Conservation (phyloP, 257 asterid species). For the Ilex asprella region DNA sequence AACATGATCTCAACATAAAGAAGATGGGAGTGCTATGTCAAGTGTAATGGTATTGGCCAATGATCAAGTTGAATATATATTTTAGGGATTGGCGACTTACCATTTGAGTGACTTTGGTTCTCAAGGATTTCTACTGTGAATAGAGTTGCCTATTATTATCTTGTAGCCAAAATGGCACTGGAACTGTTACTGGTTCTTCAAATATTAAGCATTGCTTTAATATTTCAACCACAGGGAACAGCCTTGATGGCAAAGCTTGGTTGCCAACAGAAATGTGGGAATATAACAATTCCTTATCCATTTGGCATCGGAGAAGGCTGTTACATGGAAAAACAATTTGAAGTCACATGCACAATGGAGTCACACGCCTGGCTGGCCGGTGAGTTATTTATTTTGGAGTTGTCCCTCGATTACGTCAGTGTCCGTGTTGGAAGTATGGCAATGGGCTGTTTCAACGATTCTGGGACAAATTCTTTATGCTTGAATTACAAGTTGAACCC, state of each 20-base stretch:
- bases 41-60: too few relatives aligned
- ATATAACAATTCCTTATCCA: slow-evolving; percentile 20
- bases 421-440: not conserved
- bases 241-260: slow-evolving; percentile 5
- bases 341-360: slow-evolving; percentile 15
- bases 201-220: too few relatives aligned
- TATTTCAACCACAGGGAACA: slow-evolving; percentile 6
- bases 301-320: slow-evolving; percentile 26
- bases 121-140: too few relatives aligned
- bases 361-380: not conserved
- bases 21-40: too few relatives aligned
- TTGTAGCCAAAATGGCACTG: too few relatives aligned
- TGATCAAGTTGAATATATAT: too few relatives aligned
- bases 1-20: too few relatives aligned
- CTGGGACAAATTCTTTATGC: not conserved
- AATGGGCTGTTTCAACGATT: not conserved
- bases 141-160: too few relatives aligned
- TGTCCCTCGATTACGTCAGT: slow-evolving; percentile 10
- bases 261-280: slow-evolving; percentile 26
- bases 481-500: too few relatives aligned
- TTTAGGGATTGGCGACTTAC: too few relatives aligned
- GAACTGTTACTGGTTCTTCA: too few relatives aligned
- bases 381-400: not conserved
- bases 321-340: slow-evolving; percentile 16
- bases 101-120: too few relatives aligned